Percentiles rank a stretch among this genome's conserved stretches.
Evolutionary conservation across 148 eudicot genomes (phyloP).

Genomic region (Euryodendron excelsum): DNA sequence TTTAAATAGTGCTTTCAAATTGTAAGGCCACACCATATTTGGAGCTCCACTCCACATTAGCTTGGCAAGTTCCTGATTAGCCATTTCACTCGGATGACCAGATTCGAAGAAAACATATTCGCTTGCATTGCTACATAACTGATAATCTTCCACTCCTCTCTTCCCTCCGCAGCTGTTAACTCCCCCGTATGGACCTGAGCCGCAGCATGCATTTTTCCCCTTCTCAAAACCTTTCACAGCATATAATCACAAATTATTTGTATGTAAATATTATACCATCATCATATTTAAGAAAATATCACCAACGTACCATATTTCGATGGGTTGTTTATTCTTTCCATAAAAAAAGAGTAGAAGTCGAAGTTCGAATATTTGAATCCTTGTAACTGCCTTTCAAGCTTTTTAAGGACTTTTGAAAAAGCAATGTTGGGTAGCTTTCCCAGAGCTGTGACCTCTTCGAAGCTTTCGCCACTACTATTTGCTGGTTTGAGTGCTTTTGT

Average conservation of each 20-base stretch:
- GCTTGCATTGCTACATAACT: conserved; percentile 33
- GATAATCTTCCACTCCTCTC: conserved; percentile 26
- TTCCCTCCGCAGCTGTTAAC: conserved; percentile 48
- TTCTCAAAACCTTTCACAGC: conserved; percentile 29
- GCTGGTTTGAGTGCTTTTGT: conserved; percentile 10
- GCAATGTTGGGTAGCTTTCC: conserved; percentile 26
- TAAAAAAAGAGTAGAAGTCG: conserved; percentile 21
- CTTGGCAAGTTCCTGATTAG: conserved; percentile 39
- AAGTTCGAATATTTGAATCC: conserved; percentile 40
- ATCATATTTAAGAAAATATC: background rate
- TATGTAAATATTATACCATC: background rate
- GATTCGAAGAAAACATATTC: conserved; percentile 51
- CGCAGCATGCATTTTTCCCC: conserved; percentile 43
- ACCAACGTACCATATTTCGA: conserved; percentile 26
- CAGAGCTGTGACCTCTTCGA: conserved; percentile 18
- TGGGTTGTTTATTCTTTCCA: conserved; percentile 23
- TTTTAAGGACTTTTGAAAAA: conserved; percentile 11
- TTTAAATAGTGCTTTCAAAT: conserved; percentile 37
- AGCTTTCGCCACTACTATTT: conserved; percentile 31
- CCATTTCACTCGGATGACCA: conserved; percentile 40
- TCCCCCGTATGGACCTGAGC: conserved; percentile 39
- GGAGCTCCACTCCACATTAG: conserved; percentile 46
- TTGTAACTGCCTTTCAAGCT: conserved; percentile 19
- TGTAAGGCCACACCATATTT: conserved; percentile 37
- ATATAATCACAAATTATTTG: background rate